These are phyloP conservation scores for Phaffia rhodozyma DNA, from an alignment of 1,284 basidiomycete species.

Conservation along the genomic window DNA sequence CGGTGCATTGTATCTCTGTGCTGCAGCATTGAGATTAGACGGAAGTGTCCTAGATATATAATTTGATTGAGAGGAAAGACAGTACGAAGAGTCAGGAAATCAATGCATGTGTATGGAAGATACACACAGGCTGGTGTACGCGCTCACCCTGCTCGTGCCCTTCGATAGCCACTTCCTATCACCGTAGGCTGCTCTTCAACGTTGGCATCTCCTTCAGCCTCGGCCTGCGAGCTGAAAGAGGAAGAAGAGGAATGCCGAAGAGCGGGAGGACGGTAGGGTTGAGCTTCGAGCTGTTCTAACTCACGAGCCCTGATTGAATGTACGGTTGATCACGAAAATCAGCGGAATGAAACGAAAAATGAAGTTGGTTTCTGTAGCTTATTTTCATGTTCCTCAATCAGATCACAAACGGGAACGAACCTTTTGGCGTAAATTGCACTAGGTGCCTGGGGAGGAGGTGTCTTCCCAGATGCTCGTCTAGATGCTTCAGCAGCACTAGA, in stretches of 20 bases:
- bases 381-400: not conserved
- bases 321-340: not conserved
- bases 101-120: conserved; percentile 7
- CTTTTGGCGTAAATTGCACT: conserved; percentile 7
- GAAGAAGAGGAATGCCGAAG: conserved; percentile 1
- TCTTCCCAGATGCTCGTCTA: conserved; percentile 1
- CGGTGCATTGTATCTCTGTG: conserved; percentile 1
- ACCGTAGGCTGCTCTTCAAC: not conserved
- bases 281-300: conserved; percentile 4
- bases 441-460: conserved; percentile 10
- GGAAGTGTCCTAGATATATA: conserved; percentile 2
- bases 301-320: conserved; percentile 2
- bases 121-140: conserved; percentile 5
- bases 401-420: not conserved
- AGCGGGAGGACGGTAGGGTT: conserved; percentile 12
- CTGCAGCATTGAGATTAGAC: not conserved
- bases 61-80: not conserved
- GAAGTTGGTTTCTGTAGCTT: not conserved
- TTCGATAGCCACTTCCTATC: conserved; percentile 10
- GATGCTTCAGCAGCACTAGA: not conserved
- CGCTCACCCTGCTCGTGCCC: conserved; percentile 18
- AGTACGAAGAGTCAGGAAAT: not conserved
- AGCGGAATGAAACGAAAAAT: not conserved
- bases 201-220: not conserved
- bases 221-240: conserved; percentile 7